Evolutionary conservation across 1,284 basidiomycete genomes (phyloP).

Genomic region (Mycena sp.): DNA sequence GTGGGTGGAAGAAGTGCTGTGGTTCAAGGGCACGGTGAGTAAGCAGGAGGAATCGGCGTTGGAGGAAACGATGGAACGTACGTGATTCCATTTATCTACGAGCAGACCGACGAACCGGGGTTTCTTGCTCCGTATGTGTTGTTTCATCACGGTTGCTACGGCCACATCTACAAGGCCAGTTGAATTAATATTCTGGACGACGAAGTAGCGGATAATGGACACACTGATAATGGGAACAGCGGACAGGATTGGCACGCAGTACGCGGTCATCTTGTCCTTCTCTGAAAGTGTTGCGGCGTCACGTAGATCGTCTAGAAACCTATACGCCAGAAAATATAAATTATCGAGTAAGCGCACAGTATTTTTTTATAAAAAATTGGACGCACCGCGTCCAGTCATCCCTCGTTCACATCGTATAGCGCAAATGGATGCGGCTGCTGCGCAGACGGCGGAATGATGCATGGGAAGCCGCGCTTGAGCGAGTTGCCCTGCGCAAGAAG

Average conservation of each 20-base stretch:
- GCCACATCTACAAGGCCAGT: slow-evolving; percentile 30
- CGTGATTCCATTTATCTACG: slow-evolving; percentile 49
- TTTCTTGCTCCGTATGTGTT: slow-evolving; percentile 39
- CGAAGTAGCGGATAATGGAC: slow-evolving; percentile 10
- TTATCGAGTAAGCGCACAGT: background rate
- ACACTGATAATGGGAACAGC: slow-evolving; percentile 40
- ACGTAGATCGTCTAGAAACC: slow-evolving; percentile 44
- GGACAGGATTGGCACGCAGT: slow-evolving; percentile 38
- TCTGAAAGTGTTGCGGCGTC: slow-evolving; percentile 39
- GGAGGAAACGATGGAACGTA: slow-evolving; percentile 24
- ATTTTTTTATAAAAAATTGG: background rate
- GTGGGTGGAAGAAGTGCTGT: slow-evolving; percentile 41
- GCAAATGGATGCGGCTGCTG: slow-evolving; percentile 49
- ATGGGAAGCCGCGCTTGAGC: slow-evolving; percentile 45
- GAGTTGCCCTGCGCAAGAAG: slow-evolving; percentile 39
- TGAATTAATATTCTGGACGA: background rate
- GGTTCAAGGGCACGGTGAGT: background rate
- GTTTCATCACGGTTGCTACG: slow-evolving; percentile 31
- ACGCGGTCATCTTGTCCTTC: slow-evolving; percentile 33
- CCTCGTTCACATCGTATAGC: slow-evolving; percentile 49
- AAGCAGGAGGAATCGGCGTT: background rate
- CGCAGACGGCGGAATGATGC: slow-evolving; percentile 40
- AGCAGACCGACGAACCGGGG: slow-evolving; percentile 37
- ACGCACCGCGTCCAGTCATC: slow-evolving; percentile 50
- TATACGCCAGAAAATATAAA: slow-evolving; percentile 15